A percentile compares a stretch with the other conserved stretches of the same genome.
Conservation (phyloP, 2,329 filamentous ascomycete species). For the Cercospora citrullina region DNA sequence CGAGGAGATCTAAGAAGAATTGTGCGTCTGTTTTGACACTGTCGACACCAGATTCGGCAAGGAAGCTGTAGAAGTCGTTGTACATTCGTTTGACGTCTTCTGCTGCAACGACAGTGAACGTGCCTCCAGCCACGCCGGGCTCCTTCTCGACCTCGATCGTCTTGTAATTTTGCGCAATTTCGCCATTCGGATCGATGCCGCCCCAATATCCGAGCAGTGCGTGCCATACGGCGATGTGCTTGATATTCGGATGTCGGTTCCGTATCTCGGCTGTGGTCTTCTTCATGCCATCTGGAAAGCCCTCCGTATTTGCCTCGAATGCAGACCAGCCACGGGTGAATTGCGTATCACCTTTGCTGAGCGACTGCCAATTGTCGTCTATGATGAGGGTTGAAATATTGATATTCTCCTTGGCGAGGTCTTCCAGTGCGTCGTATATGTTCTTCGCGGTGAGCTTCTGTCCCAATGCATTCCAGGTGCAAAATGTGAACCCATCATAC, state of each 20-base stretch:
- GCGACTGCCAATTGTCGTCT: slow-evolving; percentile 93
- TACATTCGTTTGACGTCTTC: slow-evolving; percentile 78
- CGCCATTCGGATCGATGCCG: slow-evolving; percentile 72
- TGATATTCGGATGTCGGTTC: slow-evolving; percentile 65
- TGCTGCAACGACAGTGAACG: slow-evolving; percentile 71
- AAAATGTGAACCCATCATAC: slow-evolving; percentile 89
- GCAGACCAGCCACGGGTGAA: slow-evolving; percentile 65
- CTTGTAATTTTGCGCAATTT: slow-evolving; percentile 75
- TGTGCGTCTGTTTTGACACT: slow-evolving; percentile 92
- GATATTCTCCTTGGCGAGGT: slow-evolving; percentile 69
- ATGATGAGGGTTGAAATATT: slow-evolving; percentile 85
- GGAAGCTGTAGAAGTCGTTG: slow-evolving; percentile 85
- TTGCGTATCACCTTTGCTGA: slow-evolving; percentile 59
- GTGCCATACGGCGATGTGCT: slow-evolving; percentile 92
- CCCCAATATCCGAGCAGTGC: slow-evolving; percentile 88
- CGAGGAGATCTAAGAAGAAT: slow-evolving; percentile 78
- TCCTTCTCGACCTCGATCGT: slow-evolving; percentile 62
- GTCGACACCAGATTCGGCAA: slow-evolving; percentile 72
- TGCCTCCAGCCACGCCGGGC: slow-evolving; percentile 59
- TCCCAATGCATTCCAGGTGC: slow-evolving; percentile 93
- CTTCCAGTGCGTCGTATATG: slow-evolving; percentile 71
- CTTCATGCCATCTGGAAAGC: slow-evolving; percentile 79
- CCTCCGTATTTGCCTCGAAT: slow-evolving; percentile 79
- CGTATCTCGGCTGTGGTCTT: slow-evolving; percentile 69
- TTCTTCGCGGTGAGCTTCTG: slow-evolving; percentile 79